phyloP scores from a whole-genome alignment of 495 filamentous ascomycete species.

The Penicillium roqueforti region DNA sequence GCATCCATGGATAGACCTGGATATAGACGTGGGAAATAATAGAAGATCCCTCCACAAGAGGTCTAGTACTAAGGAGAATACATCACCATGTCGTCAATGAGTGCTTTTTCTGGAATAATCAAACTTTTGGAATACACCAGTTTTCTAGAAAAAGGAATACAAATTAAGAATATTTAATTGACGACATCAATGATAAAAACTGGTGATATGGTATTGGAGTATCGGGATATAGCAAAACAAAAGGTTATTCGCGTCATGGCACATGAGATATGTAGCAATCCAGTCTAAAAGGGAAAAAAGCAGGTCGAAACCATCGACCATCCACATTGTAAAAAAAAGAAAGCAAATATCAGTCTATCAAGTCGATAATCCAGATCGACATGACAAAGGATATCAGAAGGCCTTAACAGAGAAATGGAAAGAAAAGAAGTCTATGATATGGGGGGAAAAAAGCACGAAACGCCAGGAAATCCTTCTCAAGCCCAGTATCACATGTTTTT shows the following conservation, averaged over 20 bases:
- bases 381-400: constrained; percentile 34
- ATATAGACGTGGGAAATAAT: too few relatives aligned
- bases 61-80: not conserved
- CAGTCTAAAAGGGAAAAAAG: constrained; percentile 16
- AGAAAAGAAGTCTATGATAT: constrained; percentile 20
- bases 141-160: not conserved
- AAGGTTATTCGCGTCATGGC: constrained; percentile 10
- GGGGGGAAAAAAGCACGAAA: constrained; percentile 10
- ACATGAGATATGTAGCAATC: constrained; percentile 12
- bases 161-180: not conserved
- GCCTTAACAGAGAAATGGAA: constrained; percentile 13
- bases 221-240: constrained; percentile 5
- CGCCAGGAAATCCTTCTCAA: constrained; percentile 8
- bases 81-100: constrained; percentile 10
- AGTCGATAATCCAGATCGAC: constrained; percentile 5
- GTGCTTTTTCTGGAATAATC: not conserved
- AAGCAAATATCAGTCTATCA: constrained; percentile 9
- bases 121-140: not conserved
- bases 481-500: constrained; percentile 12
- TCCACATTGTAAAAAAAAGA: constrained; percentile 1
- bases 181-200: not conserved
- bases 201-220: constrained; percentile 8
- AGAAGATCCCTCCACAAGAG: not conserved
- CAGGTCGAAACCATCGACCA: constrained; percentile 3
- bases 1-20: not conserved